Conservation (phyloP, 768 basidiomycete species). For the Tubosaeta sp. region DNA sequence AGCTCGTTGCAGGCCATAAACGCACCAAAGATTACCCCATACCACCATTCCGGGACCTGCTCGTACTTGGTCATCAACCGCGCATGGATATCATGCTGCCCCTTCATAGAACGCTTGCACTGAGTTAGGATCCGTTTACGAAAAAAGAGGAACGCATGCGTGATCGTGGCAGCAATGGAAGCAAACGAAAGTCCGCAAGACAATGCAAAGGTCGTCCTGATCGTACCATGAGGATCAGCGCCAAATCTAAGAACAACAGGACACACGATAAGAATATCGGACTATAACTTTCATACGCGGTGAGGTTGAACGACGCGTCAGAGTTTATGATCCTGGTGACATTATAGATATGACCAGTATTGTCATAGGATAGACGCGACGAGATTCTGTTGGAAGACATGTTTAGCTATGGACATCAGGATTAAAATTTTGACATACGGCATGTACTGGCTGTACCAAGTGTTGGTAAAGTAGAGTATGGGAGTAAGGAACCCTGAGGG, state of each 20-base stretch:
- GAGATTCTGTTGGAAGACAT: slow-evolving; percentile 43
- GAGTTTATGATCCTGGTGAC: slow-evolving; percentile 51
- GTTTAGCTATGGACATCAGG: not conserved
- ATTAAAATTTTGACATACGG: too few species aligned
- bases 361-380: slow-evolving; percentile 62
- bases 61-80: slow-evolving; percentile 54
- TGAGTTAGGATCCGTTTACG: slow-evolving; percentile 62
- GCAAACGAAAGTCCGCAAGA: slow-evolving; percentile 81
- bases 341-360: slow-evolving; percentile 55
- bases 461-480: slow-evolving; percentile 63
- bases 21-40: slow-evolving; percentile 32
- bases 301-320: slow-evolving; percentile 52
- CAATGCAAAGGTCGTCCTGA: slow-evolving; percentile 64
- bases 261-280: slow-evolving; percentile 51
- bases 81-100: slow-evolving; percentile 74
- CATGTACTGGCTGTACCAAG: slow-evolving; percentile 54
- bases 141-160: slow-evolving; percentile 47
- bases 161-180: slow-evolving; percentile 68
- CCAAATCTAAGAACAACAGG: too few species aligned
- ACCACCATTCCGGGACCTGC: slow-evolving; percentile 63
- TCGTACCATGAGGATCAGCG: not conserved
- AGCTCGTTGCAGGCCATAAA: not conserved
- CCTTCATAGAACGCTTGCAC: slow-evolving; percentile 62
- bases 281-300: slow-evolving; percentile 52
- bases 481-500: slow-evolving; percentile 59